Evolutionary conservation across 106 monocot genomes (phyloP), one percentile per base, ranked within the genome.

Genomic region (Acanthochlamys bracteata): DNA sequence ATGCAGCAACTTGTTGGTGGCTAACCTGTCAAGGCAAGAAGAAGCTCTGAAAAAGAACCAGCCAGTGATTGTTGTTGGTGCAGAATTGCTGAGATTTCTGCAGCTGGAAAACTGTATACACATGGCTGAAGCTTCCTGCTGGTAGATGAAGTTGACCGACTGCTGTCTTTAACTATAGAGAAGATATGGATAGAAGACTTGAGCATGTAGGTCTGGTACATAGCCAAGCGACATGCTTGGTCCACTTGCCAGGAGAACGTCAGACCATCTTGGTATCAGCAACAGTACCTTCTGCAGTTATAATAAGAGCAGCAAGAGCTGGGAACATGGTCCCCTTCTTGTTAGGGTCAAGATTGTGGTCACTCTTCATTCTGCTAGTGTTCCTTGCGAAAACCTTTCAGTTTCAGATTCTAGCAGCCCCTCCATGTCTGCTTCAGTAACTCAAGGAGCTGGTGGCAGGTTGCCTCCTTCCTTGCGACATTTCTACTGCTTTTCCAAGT

Each of bases 1-100:
- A 88, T 98, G 41, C 98, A 98, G 72, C 98, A 98, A 57, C 91
- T 98, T 68, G 98, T 98, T 11, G 98, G 98, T 2, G 98, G 98
- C 98, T 23, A 98, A 92, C 68, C 77, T 83, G 21, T 92, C 85
- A 3, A 88, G 98, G 64, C 98, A 98, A 70, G 98, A 92, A 75
- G 98, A 92, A 64, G 91, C 85, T 25, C 70, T 98, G 27, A 88
- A 83, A 76, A 98, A 98, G 69, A 98, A 98, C 60, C 92, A 92
- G 65, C 98, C 98, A 27, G 24, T 57, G 23, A 84, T 98, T 66
- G 83, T 89, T 39, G 88, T 98, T 24, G 98, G 98, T 0, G 92
- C 98, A 15, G 98, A 24, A 88, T 98, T 63, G 85, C 91, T 20
- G 98, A 98, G 71, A 88, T 98, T 9, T 98, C 98, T 70, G 85